These are phyloP conservation scores for Cryptococcus sp. DNA, from an alignment of 1,284 basidiomycete species.

Conservation along the genomic window DNA sequence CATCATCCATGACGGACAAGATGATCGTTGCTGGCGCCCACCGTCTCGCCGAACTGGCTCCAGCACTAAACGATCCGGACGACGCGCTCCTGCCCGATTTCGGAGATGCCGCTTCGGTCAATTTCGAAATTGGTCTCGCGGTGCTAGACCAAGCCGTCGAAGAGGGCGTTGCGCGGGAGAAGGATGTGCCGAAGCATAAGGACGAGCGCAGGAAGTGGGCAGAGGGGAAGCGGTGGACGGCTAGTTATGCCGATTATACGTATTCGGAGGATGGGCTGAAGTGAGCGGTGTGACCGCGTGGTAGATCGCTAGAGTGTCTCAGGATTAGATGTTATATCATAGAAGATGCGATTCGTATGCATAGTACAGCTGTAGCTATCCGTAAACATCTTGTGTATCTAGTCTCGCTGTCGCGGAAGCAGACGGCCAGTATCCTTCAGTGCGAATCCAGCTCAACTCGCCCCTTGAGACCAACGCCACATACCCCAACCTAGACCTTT, in stretches of 20 bases:
- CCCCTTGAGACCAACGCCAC: slow-evolving; percentile 34
- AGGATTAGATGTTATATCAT: too few species aligned
- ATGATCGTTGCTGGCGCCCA: slow-evolving; percentile 65
- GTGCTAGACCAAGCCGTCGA: slow-evolving; percentile 73
- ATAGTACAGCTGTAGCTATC: background rate
- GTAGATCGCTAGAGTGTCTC: too few species aligned
- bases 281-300: background rate
- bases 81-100: slow-evolving; percentile 56
- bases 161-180: slow-evolving; percentile 65
- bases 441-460: background rate
- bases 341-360: background rate
- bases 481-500: slow-evolving; percentile 50
- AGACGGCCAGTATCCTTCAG: background rate
- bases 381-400: background rate
- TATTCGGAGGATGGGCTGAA: slow-evolving; percentile 62
- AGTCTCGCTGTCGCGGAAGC: background rate
- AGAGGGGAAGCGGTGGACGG: slow-evolving; percentile 45
- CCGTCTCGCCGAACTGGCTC: slow-evolving; percentile 67
- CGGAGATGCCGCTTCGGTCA: slow-evolving; percentile 66
- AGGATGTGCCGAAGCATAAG: slow-evolving; percentile 60
- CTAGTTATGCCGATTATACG: slow-evolving; percentile 65
- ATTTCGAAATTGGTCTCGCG: slow-evolving; percentile 73
- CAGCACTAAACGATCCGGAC: slow-evolving; percentile 66
- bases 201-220: slow-evolving; percentile 60
- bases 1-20: slow-evolving; percentile 41